Evolutionary conservation across 139 green algal species (phyloP), one percentile per base, ranked within the genome.

Genomic region (Volvox reticuliferus): DNA sequence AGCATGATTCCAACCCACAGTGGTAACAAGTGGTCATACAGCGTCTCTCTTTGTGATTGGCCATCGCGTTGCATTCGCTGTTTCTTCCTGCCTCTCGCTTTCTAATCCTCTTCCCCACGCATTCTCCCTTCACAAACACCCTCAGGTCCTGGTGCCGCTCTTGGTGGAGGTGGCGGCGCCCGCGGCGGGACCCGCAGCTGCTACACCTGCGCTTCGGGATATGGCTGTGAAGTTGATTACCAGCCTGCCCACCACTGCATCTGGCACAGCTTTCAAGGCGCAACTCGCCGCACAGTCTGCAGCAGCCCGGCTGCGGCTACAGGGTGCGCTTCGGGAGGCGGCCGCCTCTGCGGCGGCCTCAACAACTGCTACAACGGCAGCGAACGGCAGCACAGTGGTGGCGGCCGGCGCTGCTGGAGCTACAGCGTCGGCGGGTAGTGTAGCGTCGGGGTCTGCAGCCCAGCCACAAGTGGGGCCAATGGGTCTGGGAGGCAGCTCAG

Each of bases 211-310:
- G 33, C 89, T 92, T 13, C 35, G 79, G 24, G 90, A 93, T 82
- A 69, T 94, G 82, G 87, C 94, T 0, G 50, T 96, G 50, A 93
- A 92, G 90, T 90, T 95, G 50, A 91, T 96, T 32, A 94, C 94
- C 21, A 78, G 89, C 18, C 69, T 97, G 62, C 93, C 93, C 0
- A 68, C 90, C 0, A 88, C 92, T 12, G 36, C 88, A 2, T 68
- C 90, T 13, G 88, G 79, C 16, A 76, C 78, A 32, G 89, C 94
- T 0, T 97, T 97, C 91, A 89, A 87, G 6, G 22, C 37, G 18
- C 86, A 91, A 1, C 88, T 97, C 0, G 89, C 94, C 0, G 91
- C 78, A 1, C 92, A 96, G 85, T 91, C 95, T 6, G 62, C 88
- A 0, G 87, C 35, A 0, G 78, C 91, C 50, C 95, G 95, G 88